Evolutionary conservation across 768 basidiomycete species (phyloP).

Genomic region (Mycena amicta): DNA sequence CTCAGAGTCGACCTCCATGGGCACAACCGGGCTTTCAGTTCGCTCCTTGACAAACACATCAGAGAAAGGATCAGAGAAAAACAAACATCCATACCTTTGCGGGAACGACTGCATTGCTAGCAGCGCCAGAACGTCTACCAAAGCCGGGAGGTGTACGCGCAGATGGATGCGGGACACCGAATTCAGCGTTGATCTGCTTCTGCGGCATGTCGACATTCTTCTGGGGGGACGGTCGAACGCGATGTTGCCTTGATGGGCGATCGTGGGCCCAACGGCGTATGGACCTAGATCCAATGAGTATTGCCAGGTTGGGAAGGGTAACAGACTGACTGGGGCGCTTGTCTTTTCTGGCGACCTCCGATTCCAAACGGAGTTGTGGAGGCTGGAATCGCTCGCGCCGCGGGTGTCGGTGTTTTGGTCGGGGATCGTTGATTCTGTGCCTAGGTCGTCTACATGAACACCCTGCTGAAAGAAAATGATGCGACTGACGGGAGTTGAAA

Average conservation of each 20-base stretch:
- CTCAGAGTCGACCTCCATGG: not conserved
- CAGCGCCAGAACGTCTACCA: not conserved
- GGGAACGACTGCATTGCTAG: too few relatives aligned
- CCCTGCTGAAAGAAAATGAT: not conserved
- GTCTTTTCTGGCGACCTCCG: not conserved
- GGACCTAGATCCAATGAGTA: too few relatives aligned
- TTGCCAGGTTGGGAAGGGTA: too few relatives aligned
- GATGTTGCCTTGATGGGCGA: constrained; percentile 11
- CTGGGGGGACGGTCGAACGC: constrained; percentile 10
- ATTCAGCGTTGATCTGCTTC: too few relatives aligned
- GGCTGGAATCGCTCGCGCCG: not conserved
- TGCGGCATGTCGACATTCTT: not conserved
- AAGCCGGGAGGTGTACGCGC: constrained; percentile 16
- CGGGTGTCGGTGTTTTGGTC: not conserved
- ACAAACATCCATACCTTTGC: too few relatives aligned
- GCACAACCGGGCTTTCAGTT: too few relatives aligned
- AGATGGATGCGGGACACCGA: constrained; percentile 17
- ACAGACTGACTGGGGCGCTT: too few relatives aligned
- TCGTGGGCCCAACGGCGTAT: not conserved
- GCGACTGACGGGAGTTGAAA: not conserved
- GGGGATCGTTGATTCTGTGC: not conserved
- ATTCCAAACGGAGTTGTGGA: not conserved
- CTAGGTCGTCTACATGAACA: not conserved
- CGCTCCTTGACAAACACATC: too few relatives aligned
- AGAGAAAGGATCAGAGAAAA: too few relatives aligned